Base-by-base conservation (phyloP, 257 asterid genomes). In the Coffea canephora region DNA sequence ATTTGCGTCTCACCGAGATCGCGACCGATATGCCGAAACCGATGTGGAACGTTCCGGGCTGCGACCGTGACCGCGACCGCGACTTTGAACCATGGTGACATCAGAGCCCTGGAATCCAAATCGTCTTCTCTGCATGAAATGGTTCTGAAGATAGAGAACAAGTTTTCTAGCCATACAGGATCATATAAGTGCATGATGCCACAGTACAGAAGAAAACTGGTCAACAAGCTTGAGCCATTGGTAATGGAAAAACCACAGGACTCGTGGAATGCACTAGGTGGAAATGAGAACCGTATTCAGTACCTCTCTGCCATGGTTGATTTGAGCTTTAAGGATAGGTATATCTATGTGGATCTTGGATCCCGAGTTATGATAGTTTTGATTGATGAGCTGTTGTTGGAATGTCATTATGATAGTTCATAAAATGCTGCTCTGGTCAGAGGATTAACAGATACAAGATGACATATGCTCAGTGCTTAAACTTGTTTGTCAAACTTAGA, bases 321-420 rank as follows among this genome's bases (percentile, higher is more conserved):
- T 64, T 41, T 88, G 19, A 50, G 80, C 70, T 34, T 25, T 27
- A 83, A 79, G 73, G 25, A 67, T 14, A 81, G 94, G 59, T 82
- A 86, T 75, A 72, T 90, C 69, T 90, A 90, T 79, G n/a, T 90
- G 15, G 94, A 88, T 65, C 82, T 90, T 21, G 91, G 94, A 31
- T 85, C 89, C 10, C 85, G 91, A 85, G 84, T 18, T 90, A 85
- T 71, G 85, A 81, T 3, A 27, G 27, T 27, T 39, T 39, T 39
- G 41, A 86, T 88, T 16, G 93, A 89, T 66, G 93, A 89, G 71
- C 61, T 90, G 48, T 90, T 90, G n/a, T 82, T 90, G 74, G 91
- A 88, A 72, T 90, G 94, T 62, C 91, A 90, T 77, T 88, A 87
- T 61, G 87, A 90, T 67, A 87, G 43, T 87, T 65, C 59, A 85